These are phyloP conservation scores for Pichiaceae sp. DNA, from an alignment of 1,139 yeast species.

Conservation along the genomic window DNA sequence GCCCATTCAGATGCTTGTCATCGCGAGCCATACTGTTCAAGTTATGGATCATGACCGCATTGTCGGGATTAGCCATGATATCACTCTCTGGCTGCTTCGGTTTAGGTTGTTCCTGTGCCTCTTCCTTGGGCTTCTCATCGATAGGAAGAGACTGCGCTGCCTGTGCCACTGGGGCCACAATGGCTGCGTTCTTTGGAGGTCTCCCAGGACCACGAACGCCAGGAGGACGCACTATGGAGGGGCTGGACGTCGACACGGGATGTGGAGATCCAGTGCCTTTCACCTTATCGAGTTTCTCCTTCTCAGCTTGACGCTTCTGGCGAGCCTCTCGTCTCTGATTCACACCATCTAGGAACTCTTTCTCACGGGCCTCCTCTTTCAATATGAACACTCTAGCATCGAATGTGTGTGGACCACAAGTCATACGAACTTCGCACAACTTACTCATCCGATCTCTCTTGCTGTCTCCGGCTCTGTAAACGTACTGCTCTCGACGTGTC, in stretches of 20 bases:
- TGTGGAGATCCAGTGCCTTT: constrained; percentile 21
- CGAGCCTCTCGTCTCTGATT: constrained; percentile 27
- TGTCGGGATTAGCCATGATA: constrained; percentile 52
- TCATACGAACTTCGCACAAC: constrained; percentile 65
- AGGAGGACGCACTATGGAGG: neutral
- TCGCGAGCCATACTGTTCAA: constrained; percentile 73
- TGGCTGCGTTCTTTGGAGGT: neutral
- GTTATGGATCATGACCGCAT: constrained; percentile 74
- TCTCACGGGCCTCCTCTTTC: constrained; percentile 55
- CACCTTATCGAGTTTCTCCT: constrained; percentile 4
- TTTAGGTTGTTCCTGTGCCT: neutral
- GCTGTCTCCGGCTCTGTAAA: constrained; percentile 27
- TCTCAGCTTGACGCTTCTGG: constrained; percentile 15
- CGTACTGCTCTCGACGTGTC: constrained; percentile 56
- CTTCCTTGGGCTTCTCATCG: neutral
- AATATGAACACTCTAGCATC: constrained; percentile 72
- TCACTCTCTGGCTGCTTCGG: constrained; percentile 15
- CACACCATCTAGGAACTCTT: constrained; percentile 27
- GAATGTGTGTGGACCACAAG: constrained; percentile 77
- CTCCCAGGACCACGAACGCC: neutral
- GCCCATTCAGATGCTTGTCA: constrained; percentile 54
- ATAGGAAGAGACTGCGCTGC: neutral
- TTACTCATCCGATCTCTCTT: constrained; percentile 80
- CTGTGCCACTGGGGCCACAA: neutral
- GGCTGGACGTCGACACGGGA: constrained; percentile 9